A percentile compares a stretch with the other conserved stretches of the same genome.
phyloP scores from a whole-genome alignment of 306 rosid genomes.

The Cucurbita moschata region DNA sequence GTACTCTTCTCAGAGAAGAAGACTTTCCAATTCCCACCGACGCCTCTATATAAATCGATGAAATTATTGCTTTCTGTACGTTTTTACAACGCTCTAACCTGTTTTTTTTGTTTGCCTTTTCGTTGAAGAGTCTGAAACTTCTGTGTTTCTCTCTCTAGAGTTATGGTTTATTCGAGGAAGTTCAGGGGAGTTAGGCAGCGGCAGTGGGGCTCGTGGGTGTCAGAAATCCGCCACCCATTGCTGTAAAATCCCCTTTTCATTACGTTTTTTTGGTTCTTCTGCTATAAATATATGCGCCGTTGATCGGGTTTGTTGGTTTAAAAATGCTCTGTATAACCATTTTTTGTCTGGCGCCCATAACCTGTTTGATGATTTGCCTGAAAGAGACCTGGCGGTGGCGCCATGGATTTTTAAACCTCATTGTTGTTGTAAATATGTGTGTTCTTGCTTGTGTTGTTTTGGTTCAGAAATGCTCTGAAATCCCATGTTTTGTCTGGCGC shows the following conservation, averaged over 20 bases:
- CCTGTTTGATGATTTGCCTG: background rate
- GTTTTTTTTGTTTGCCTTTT: background rate
- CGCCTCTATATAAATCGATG: conserved; percentile 27
- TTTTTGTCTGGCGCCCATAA: background rate
- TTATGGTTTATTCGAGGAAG: conserved; percentile 77
- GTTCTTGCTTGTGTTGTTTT: background rate
- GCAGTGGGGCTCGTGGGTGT: conserved; percentile 99
- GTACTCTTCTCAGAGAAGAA: conserved; percentile 4
- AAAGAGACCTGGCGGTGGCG: background rate
- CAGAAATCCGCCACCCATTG: conserved; percentile 97
- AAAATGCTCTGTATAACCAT: background rate
- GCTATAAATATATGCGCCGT: background rate
- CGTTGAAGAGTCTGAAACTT: conserved; percentile 1
- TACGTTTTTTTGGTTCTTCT: background rate
- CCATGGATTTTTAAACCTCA: background rate
- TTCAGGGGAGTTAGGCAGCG: conserved; percentile 99
- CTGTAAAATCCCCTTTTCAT: conserved; percentile 35
- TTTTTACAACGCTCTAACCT: conserved; percentile 1
- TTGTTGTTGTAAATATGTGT: background rate
- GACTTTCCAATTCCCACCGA: conserved; percentile 37
- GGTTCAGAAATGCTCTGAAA: background rate
- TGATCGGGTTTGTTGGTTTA: background rate
- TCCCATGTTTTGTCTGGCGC: background rate
- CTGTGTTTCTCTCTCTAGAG: background rate
- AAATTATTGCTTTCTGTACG: background rate